A percentile compares a stretch with the other conserved stretches of the same genome.
phyloP scores from a whole-genome alignment of 345 rosid genomes.

The Arabidopsis suecica region DNA sequence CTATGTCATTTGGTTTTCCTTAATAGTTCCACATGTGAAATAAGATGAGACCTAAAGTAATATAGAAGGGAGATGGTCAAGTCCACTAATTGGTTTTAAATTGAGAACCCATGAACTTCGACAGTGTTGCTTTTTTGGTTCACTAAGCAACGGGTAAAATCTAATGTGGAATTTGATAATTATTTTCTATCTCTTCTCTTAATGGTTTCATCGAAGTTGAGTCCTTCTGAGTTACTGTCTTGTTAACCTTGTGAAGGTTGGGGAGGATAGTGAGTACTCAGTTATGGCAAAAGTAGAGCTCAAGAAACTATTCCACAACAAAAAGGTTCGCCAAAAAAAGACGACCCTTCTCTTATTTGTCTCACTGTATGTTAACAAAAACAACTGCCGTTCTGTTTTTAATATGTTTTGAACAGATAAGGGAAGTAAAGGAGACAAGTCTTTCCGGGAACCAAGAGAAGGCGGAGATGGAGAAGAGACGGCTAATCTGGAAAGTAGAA shows the following conservation, averaged over 20 bases:
- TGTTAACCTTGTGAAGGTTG: conserved; percentile 53
- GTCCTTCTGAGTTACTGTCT: neutral
- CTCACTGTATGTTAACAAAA: conserved; percentile 13
- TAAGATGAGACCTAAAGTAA: neutral
- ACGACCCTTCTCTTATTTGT: conserved; percentile 2
- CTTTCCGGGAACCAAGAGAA: conserved; percentile 89
- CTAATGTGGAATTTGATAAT: neutral
- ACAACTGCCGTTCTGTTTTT: neutral
- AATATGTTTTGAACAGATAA: conserved; percentile 53
- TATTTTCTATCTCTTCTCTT: neutral
- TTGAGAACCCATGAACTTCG: neutral
- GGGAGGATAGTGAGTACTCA: conserved; percentile 87
- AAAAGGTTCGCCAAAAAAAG: conserved; percentile 58
- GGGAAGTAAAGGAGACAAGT: conserved; percentile 67
- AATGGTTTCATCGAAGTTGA: neutral
- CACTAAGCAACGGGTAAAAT: neutral
- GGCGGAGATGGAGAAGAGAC: conserved; percentile 75
- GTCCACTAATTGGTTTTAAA: neutral
- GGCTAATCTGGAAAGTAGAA: conserved; percentile 79
- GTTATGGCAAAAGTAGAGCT: conserved; percentile 72
- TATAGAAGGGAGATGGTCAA: neutral
- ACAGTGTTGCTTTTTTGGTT: neutral
- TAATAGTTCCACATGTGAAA: neutral
- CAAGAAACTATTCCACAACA: conserved; percentile 68
- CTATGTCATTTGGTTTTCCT: neutral